Percentiles rank a stretch among this genome's conserved stretches.
Evolutionary conservation across 768 basidiomycete genomes (phyloP).

Genomic region (Paxillus ammoniavirescens): DNA sequence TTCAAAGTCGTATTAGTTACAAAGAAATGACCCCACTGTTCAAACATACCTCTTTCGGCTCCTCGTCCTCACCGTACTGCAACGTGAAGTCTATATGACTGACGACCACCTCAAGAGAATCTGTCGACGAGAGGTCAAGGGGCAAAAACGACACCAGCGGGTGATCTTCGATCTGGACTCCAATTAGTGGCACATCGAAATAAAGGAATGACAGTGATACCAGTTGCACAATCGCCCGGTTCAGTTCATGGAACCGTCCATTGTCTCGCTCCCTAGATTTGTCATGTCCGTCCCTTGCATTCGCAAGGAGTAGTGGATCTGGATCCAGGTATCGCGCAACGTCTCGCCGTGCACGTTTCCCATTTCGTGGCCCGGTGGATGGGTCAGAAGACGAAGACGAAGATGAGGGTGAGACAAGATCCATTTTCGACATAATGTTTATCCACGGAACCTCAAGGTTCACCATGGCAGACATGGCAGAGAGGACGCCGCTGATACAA

Average conservation of each 20-base stretch:
- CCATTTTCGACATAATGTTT: conserved; percentile 99
- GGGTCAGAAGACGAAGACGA: conserved; percentile 21
- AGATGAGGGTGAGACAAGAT: conserved; percentile 63
- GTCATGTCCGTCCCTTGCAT: conserved; percentile 48
- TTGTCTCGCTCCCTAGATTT: conserved; percentile 50
- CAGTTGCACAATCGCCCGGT: conserved; percentile 92
- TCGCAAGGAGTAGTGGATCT: conserved; percentile 82
- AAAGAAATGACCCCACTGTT: not conserved
- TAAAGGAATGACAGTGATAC: conserved; percentile 49
- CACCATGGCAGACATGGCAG: conserved; percentile 99
- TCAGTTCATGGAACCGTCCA: conserved; percentile 89
- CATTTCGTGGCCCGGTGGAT: conserved; percentile 64
- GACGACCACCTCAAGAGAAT: conserved; percentile 86
- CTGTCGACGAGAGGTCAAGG: conserved; percentile 84
- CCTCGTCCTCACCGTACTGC: conserved; percentile 99
- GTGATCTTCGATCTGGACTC: conserved; percentile 89
- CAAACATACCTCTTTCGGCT: conserved; percentile 80
- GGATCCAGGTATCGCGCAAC: conserved; percentile 96
- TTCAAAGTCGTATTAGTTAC: conserved; percentile 11
- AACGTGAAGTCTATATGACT: conserved; percentile 98
- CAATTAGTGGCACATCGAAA: not conserved
- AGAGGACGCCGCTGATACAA: conserved; percentile 76
- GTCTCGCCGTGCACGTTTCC: conserved; percentile 69
- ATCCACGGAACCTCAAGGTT: conserved; percentile 96
- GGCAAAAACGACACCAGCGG: conserved; percentile 97